Percentiles rank a stretch among this genome's conserved stretches.
phyloP scores from a whole-genome alignment of 352 stramenopile genomes.

The Pythium oligandrum region DNA sequence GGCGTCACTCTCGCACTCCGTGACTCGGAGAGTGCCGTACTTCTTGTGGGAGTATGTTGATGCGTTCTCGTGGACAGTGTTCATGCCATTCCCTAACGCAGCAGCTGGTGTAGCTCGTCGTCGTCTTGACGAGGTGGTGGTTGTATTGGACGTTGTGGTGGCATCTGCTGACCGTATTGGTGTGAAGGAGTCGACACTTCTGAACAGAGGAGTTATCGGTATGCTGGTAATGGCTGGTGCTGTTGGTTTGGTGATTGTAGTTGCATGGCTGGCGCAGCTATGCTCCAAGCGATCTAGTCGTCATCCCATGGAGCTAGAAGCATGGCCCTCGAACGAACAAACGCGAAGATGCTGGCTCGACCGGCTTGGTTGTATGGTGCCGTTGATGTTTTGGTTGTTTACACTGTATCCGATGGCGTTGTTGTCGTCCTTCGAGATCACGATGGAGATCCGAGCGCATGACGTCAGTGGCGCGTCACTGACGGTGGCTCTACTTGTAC shows the following conservation, averaged over 20 bases:
- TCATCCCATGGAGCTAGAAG: too few relatives aligned
- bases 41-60: conserved; percentile 21
- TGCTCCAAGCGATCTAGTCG: too few relatives aligned
- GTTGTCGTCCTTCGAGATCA: conserved; percentile 16
- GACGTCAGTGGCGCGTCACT: background rate
- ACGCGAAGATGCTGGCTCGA: background rate
- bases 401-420: conserved; percentile 16
- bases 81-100: conserved; percentile 12
- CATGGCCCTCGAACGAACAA: background rate
- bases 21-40: conserved; percentile 5
- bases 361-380: conserved; percentile 2
- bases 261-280: background rate
- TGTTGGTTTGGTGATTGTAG: conserved; percentile 2
- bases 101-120: background rate
- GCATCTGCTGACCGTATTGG: conserved; percentile 17
- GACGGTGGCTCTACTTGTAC: background rate
- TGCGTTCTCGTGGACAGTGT: conserved; percentile 25
- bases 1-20: conserved; percentile 8
- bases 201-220: conserved; percentile 7
- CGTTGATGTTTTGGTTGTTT: conserved; percentile 15
- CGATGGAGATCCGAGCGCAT: conserved; percentile 7
- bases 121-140: conserved; percentile 3
- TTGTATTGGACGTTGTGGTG: conserved; percentile 13
- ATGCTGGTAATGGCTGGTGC: conserved; percentile 12
- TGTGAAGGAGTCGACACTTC: conserved; percentile 8